Conservation (phyloP, 2,329 filamentous ascomycete genomes). For the Colletotrichum paranaense region DNA sequence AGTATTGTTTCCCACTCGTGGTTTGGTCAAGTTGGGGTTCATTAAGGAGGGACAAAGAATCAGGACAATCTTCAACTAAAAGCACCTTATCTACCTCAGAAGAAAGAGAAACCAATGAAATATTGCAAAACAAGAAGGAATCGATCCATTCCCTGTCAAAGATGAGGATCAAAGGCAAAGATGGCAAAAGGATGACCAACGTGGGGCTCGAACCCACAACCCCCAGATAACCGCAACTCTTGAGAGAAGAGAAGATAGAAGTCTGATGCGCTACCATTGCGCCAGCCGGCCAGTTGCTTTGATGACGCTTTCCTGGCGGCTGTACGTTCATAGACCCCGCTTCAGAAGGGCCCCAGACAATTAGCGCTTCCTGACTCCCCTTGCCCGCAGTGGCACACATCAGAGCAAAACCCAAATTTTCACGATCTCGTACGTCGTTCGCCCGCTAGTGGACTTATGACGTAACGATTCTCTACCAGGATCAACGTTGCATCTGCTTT, state of each 20-base stretch:
- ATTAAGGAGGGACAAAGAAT: too few relatives aligned
- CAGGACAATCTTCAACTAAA: too few relatives aligned
- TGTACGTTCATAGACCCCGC: rapidly evolving
- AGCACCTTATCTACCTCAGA: too few relatives aligned
- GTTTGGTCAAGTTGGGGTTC: too few relatives aligned
- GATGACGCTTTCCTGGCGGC: rapidly evolving
- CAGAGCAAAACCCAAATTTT: background rate
- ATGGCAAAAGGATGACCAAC: slow-evolving; percentile 9
- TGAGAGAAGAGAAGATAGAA: background rate
- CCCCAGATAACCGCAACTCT: slow-evolving; percentile 18
- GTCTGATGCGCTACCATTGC: slow-evolving; percentile 36
- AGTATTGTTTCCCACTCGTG: too few relatives aligned
- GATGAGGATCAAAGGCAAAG: too few relatives aligned
- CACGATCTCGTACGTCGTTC: background rate
- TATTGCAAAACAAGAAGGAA: too few relatives aligned
- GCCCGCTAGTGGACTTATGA: background rate
- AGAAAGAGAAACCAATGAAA: too few relatives aligned
- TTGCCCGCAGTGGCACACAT: background rate
- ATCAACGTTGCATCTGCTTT: background rate
- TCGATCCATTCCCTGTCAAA: too few relatives aligned
- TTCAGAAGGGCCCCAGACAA: rapidly evolving
- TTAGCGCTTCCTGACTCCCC: background rate
- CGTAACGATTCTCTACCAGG: slow-evolving; percentile 9
- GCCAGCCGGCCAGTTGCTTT: slow-evolving; percentile 24
- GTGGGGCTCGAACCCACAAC: slow-evolving; percentile 34